These are phyloP conservation scores for Sporobolomyces pararoseus DNA, from an alignment of 768 basidiomycete species.

Conservation along the genomic window DNA sequence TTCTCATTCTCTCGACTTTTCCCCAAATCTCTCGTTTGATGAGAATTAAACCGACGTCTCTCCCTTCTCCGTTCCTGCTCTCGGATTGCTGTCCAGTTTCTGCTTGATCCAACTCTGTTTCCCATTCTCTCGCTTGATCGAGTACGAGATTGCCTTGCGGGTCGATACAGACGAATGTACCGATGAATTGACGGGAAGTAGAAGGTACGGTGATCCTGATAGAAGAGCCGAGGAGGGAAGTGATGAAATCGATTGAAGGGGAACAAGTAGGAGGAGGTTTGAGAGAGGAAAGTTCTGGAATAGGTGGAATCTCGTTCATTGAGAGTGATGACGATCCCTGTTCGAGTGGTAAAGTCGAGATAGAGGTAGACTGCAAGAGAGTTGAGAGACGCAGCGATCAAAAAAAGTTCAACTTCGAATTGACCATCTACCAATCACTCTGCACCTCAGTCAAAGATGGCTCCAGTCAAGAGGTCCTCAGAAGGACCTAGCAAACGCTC, in stretches of 20 bases:
- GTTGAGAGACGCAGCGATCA: background rate
- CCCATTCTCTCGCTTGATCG: slow-evolving; percentile 24
- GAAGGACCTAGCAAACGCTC: background rate
- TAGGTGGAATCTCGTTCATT: background rate
- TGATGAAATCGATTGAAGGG: slow-evolving; percentile 8
- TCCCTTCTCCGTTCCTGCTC: slow-evolving; percentile 7
- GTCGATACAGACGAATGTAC: slow-evolving; percentile 29
- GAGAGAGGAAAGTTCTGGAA: slow-evolving; percentile 11
- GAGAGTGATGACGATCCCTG: no score
- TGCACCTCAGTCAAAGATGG: background rate
- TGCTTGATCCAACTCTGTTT: slow-evolving; percentile 1
- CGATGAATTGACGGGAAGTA: slow-evolving; percentile 27
- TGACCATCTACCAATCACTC: background rate
- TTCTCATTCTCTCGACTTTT: slow-evolving; percentile 14
- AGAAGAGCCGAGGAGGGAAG: slow-evolving; percentile 8
- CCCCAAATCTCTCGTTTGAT: slow-evolving; percentile 24
- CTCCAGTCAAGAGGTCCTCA: slow-evolving; percentile 1
- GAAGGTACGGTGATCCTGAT: slow-evolving; percentile 17
- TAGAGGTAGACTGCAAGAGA: no score
- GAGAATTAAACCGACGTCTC: slow-evolving; percentile 30
- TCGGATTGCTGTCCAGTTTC: no score
- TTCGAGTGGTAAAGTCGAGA: background rate
- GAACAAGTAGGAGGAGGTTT: slow-evolving; percentile 19
- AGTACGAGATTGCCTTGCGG: slow-evolving; percentile 35
- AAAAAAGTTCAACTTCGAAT: background rate